Evolutionary conservation across 2,329 filamentous ascomycete species (phyloP), one percentile per base, ranked within the genome.

Genomic region (Aspergillus caelatus): DNA sequence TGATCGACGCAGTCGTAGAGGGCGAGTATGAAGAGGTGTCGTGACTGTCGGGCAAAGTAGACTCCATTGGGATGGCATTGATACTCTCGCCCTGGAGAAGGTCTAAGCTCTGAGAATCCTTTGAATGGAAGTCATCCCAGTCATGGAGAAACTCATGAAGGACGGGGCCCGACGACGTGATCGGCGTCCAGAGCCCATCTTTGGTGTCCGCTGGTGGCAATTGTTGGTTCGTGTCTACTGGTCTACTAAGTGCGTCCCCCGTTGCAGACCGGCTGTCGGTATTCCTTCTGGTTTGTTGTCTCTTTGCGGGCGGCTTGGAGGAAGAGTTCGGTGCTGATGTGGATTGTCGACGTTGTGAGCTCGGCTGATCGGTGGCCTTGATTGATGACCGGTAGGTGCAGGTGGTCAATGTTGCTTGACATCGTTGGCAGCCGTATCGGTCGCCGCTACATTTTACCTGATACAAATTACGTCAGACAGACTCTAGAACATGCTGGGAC

Each of bases 391-490:
- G 57, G 30, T 58, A 58, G n/a, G 57, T 58, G 43, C 57, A 58
- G 10, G 41, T 23, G n/a, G 28, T 36, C 5, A 45, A 48, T 39
- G 28, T 50, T 12, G 41, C 57, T 58, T 46, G 57, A 34, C 57
- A 58, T 26, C 57, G 30, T 34, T 48, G 41, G 28, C 57, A 58
- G 28, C 57, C 57, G 28, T 58, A 58, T 14, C 45, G 57, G 28
- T 58, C 57, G 7, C 57, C 57, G 34, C 46, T 58, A 32, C 57
- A 58, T 50, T 58, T 58, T 11, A 58, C 16, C 57, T 58, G 11
- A 12, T 26, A 28, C 19, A 58, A 32, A 19, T 48, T 50, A 16
- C 19, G 21, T 48, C 41, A 57, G 39, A 14, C 39, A 43, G 39
- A 43, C 39, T 43, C 39, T 43, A 43, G 39, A 43, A 43, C 39